Conservation (phyloP, 1,284 basidiomycete species). For the Ustanciosporium gigantosporum region DNA sequence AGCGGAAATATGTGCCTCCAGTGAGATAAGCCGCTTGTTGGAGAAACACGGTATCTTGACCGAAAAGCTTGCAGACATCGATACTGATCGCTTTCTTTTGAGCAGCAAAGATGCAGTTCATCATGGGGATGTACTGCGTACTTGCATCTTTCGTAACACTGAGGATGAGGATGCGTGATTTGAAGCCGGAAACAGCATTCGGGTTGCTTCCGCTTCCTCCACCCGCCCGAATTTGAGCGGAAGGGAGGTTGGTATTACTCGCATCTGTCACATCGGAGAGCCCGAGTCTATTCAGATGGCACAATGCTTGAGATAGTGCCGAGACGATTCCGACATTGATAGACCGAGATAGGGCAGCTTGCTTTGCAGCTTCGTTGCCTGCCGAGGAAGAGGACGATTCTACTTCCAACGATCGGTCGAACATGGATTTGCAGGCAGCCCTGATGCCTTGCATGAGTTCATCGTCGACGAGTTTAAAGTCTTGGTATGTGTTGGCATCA, state of each 20-base stretch:
- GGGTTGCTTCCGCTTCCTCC: constrained; percentile 1
- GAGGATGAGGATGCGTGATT: constrained; percentile 77
- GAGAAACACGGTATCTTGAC: constrained; percentile 88
- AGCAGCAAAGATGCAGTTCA: constrained; percentile 99
- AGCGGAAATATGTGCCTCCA: constrained; percentile 85
- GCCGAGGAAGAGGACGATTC: constrained; percentile 4
- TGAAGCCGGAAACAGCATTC: constrained; percentile 13
- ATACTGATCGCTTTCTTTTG: constrained; percentile 95
- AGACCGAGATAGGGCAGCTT: constrained; percentile 14
- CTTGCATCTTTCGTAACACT: constrained; percentile 88
- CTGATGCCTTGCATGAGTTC: constrained; percentile 43
- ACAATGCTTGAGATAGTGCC: constrained; percentile 41
- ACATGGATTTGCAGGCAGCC: constrained; percentile 22
- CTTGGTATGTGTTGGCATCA: constrained; percentile 55
- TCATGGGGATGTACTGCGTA: constrained; percentile 89
- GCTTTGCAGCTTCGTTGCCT: constrained; percentile 14
- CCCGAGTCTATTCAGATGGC: constrained; percentile 33
- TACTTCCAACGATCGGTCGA: constrained; percentile 20
- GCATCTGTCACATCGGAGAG: constrained; percentile 24
- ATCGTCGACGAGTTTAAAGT: constrained; percentile 52
- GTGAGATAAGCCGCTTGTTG: constrained; percentile 97
- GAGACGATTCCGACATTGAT: constrained; percentile 39
- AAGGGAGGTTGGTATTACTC: constrained; percentile 8
- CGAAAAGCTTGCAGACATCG: constrained; percentile 90
- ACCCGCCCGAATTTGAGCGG: constrained; percentile 22